phyloP scores from a whole-genome alignment of 2,329 filamentous ascomycete genomes.

The Alternaria longipes region DNA sequence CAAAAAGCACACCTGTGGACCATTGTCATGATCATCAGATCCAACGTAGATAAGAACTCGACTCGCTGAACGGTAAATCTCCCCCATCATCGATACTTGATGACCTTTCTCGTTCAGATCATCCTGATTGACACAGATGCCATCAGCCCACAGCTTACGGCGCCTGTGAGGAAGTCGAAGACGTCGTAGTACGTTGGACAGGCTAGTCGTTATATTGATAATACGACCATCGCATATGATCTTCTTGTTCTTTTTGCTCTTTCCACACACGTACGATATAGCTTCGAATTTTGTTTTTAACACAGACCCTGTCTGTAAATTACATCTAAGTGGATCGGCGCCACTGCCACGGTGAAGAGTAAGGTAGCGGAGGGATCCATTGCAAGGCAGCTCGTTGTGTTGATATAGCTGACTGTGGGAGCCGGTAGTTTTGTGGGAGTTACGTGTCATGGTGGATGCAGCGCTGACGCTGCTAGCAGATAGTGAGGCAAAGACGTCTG shows the following conservation, averaged over 20 bases:
- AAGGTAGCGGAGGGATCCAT: constrained; percentile 10
- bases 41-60: constrained; percentile 21
- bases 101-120: constrained; percentile 22
- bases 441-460: background rate
- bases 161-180: constrained; percentile 9
- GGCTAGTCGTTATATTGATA: constrained; percentile 16
- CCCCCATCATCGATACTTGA: constrained; percentile 25
- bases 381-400: constrained; percentile 11
- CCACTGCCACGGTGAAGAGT: constrained; percentile 6
- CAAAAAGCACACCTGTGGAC: constrained; percentile 8
- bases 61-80: constrained; percentile 20
- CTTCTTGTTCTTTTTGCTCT: constrained; percentile 4
- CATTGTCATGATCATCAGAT: constrained; percentile 7
- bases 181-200: constrained; percentile 14
- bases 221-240: constrained; percentile 14
- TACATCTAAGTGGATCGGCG: constrained; percentile 16
- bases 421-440: background rate
- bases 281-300: constrained; percentile 19
- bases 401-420: constrained; percentile 3
- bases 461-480: background rate
- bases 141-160: constrained; percentile 24
- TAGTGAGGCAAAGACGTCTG: background rate
- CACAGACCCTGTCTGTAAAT: constrained; percentile 11
- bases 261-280: constrained; percentile 26
- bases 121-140: constrained; percentile 28